Evolutionary conservation across 768 basidiomycete genomes (phyloP).

Genomic region (Infundibulicybe gibba): DNA sequence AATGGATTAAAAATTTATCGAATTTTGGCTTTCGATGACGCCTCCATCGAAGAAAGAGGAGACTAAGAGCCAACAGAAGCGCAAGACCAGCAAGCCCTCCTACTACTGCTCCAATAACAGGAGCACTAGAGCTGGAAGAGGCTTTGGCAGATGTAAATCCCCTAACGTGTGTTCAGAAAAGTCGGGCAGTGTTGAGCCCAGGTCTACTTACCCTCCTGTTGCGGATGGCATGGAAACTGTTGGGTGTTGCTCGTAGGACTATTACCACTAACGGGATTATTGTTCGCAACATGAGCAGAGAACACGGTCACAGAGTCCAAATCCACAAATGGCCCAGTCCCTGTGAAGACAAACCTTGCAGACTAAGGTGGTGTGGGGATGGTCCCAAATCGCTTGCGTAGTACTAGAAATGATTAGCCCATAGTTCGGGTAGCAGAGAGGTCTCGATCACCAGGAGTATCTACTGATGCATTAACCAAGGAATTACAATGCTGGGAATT

Average conservation of each 20-base stretch:
- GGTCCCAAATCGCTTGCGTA: constrained; percentile 35
- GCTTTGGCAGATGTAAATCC: too few relatives aligned
- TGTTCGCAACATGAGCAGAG: constrained; percentile 11
- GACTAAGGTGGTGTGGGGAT: constrained; percentile 32
- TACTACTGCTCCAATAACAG: constrained; percentile 10
- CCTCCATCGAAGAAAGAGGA: constrained; percentile 24
- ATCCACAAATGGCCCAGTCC: constrained; percentile 38
- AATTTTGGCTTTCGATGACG: constrained; percentile 9
- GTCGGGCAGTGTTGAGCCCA: too few relatives aligned
- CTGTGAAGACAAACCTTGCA: constrained; percentile 26
- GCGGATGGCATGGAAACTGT: neutral
- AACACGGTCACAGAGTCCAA: constrained; percentile 38
- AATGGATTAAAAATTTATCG: constrained; percentile 19
- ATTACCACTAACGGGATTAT: too few relatives aligned
- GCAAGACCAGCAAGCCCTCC: constrained; percentile 22
- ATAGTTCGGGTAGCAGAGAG: neutral
- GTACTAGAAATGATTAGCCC: constrained; percentile 25
- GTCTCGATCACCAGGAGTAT: constrained; percentile 27
- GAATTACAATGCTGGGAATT: neutral
- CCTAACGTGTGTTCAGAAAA: too few relatives aligned
- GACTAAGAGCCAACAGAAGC: constrained; percentile 11
- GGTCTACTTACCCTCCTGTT: neutral
- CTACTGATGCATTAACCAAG: constrained; percentile 8
- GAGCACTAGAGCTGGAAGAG: too few relatives aligned
- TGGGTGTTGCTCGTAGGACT: neutral